Conservation (phyloP, 2,329 filamentous ascomycete genomes). For the Trichoderma sp. region DNA sequence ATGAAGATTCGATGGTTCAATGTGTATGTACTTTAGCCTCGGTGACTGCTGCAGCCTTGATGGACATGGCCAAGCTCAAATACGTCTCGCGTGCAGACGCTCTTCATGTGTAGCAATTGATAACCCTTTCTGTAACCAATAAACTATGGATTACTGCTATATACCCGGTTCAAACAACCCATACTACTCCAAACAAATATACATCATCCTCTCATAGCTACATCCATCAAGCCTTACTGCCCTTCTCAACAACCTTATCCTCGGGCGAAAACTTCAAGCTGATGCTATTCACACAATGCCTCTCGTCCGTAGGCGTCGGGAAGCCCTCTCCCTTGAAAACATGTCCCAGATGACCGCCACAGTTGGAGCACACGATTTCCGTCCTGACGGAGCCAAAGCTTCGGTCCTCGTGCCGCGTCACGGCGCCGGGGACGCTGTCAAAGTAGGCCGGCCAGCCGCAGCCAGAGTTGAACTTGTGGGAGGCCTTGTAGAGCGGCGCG, state of each 20-base stretch:
- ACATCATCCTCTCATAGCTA: conserved; percentile 41
- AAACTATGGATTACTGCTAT: background rate
- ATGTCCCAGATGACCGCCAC: conserved; percentile 91
- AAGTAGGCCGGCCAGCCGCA: conserved; percentile 99
- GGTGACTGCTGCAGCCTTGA: too few relatives aligned
- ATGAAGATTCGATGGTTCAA: too few relatives aligned
- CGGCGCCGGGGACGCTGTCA: conserved; percentile 88
- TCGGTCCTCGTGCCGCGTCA: conserved; percentile 77
- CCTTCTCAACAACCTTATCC: conserved; percentile 52
- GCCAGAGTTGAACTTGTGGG: conserved; percentile 93
- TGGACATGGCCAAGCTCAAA: background rate
- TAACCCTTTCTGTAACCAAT: background rate
- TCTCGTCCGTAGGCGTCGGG: conserved; percentile 84
- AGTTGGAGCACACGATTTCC: conserved; percentile 94
- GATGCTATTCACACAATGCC: conserved; percentile 95
- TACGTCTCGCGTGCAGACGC: background rate
- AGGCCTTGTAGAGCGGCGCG: conserved; percentile 86
- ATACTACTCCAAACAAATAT: background rate
- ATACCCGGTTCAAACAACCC: background rate
- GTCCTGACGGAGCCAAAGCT: conserved; percentile 81
- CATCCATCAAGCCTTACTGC: conserved; percentile 36
- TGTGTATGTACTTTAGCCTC: too few relatives aligned
- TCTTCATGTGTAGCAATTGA: background rate
- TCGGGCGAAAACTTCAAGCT: conserved; percentile 79
- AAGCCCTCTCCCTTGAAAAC: conserved; percentile 92